Evolutionary conservation across 768 basidiomycete species (phyloP).

Genomic region (Porphyrellus cyaneotinctus): DNA sequence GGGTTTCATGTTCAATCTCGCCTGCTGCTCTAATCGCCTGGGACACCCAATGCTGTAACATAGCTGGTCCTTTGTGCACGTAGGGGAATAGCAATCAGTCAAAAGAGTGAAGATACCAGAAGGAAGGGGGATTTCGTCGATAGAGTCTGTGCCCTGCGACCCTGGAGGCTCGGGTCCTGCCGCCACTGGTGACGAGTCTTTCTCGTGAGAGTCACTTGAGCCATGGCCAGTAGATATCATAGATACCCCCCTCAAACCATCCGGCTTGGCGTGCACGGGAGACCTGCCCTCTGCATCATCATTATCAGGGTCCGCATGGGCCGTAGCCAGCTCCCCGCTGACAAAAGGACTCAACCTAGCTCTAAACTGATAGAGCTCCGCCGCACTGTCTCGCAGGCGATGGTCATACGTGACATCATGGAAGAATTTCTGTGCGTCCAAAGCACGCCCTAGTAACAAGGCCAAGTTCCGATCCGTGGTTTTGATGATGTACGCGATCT

Average conservation of each 20-base stretch:
- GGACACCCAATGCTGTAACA: slow-evolving; percentile 99
- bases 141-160: slow-evolving; percentile 40
- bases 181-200: slow-evolving; percentile 29
- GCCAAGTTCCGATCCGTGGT: slow-evolving; percentile 97
- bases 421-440: slow-evolving; percentile 98
- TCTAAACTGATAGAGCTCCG: slow-evolving; percentile 91
- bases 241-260: slow-evolving; percentile 21
- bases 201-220: slow-evolving; percentile 35
- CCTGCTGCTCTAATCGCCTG: slow-evolving; percentile 88
- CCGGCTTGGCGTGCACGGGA: slow-evolving; percentile 19
- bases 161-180: slow-evolving; percentile 14
- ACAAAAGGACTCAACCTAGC: slow-evolving; percentile 84
- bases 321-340: slow-evolving; percentile 58
- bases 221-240: slow-evolving; percentile 28
- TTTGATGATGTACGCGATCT: slow-evolving; percentile 97
- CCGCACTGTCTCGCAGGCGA: slow-evolving; percentile 80
- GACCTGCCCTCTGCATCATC: slow-evolving; percentile 33
- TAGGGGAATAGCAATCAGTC: slow-evolving; percentile 97
- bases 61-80: slow-evolving; percentile 88
- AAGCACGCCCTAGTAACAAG: slow-evolving; percentile 86
- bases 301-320: slow-evolving; percentile 33
- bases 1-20: slow-evolving; percentile 89
- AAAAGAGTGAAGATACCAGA: slow-evolving; percentile 94
- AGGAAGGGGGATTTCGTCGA: slow-evolving; percentile 72
- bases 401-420: slow-evolving; percentile 99